Percentiles rank a stretch among this genome's conserved stretches.
Evolutionary conservation across 176 grass and related monocot genomes (phyloP).

Genomic region (Paspalum notatum): DNA sequence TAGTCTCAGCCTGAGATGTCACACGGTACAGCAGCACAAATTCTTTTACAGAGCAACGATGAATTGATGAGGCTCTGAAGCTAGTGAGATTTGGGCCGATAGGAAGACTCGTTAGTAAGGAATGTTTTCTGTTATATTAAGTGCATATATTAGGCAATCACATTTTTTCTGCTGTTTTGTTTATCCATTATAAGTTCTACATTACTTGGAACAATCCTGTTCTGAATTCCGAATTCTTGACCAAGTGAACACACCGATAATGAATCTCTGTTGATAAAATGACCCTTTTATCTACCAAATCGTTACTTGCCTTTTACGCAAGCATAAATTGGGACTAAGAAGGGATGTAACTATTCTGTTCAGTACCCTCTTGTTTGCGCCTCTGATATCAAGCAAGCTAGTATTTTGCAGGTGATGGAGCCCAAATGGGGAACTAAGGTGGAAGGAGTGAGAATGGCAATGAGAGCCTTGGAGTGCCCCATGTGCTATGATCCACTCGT

Average conservation of each 20-base stretch:
- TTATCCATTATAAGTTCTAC: not conserved
- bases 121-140: no score
- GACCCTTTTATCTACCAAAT: not conserved
- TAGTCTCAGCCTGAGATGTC: not conserved
- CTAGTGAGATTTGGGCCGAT: not conserved
- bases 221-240: not conserved
- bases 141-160: not conserved
- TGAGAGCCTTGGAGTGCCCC: slow-evolving; percentile 13
- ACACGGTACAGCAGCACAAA: not conserved
- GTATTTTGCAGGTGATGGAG: slow-evolving; percentile 25
- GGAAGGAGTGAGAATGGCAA: not conserved
- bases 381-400: not conserved
- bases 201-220: not conserved
- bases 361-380: not conserved
- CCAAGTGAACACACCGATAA: not conserved
- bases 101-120: not conserved
- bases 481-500: slow-evolving; percentile 8
- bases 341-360: not conserved
- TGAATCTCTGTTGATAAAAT: not conserved
- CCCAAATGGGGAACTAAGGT: not conserved
- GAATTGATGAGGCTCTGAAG: not conserved
- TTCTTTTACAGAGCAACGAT: not conserved
- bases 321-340: not conserved
- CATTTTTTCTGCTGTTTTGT: slow-evolving; percentile 10
- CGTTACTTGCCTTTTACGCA: not conserved